Evolutionary conservation across 805 yeast species (phyloP).

Genomic region (Candida suzukii): DNA sequence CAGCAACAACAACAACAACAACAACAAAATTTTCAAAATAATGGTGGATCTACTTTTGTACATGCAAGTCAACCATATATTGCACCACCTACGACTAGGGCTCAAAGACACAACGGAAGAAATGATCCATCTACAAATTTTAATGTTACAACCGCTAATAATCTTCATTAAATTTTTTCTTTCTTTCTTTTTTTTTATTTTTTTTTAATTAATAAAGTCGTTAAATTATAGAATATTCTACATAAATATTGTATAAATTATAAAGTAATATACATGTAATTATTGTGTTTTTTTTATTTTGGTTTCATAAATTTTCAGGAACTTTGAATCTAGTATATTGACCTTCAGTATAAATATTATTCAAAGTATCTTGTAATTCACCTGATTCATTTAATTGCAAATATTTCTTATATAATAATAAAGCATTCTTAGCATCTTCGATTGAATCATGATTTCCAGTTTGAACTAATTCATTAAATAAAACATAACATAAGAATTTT

Average conservation of each 20-base stretch:
- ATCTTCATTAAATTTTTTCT: neutral
- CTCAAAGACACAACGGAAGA: conserved; percentile 14
- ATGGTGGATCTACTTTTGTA: neutral
- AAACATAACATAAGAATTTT: conserved; percentile 77
- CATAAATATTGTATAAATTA: neutral
- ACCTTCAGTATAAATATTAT: conserved; percentile 68
- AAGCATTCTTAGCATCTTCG: conserved; percentile 89
- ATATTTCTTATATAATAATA: conserved; percentile 68
- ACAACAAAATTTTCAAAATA: neutral
- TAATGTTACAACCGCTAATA: neutral
- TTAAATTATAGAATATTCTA: no score
- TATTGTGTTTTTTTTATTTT: neutral
- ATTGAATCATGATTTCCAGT: conserved; percentile 94
- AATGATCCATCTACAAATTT: neutral
- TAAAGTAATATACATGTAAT: neutral
- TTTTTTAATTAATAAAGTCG: neutral
- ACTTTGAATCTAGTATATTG: conserved; percentile 45
- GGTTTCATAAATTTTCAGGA: conserved; percentile 22
- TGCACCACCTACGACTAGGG: conserved; percentile 21
- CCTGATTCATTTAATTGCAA: conserved; percentile 52
- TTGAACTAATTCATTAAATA: conserved; percentile 73
- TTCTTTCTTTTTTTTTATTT: neutral
- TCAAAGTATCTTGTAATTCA: conserved; percentile 52
- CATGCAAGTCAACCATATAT: neutral
- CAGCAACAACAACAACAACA: neutral